Base-by-base conservation (phyloP, 306 rosid species). In the Canavalia gladiata region DNA sequence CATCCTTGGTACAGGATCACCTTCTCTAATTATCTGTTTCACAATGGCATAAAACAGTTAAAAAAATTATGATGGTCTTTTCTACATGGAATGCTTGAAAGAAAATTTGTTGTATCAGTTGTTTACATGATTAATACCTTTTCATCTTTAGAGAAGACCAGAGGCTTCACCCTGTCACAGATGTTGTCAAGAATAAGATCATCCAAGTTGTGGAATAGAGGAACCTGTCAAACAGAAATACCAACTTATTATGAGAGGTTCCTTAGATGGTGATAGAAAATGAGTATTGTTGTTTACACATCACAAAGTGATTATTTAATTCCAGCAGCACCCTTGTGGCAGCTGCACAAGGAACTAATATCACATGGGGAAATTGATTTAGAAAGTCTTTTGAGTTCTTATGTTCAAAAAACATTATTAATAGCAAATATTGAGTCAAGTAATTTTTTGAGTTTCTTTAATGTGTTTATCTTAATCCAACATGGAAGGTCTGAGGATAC, bases 101-200 rank as follows among this genome's bases (percentile, higher is more conserved):
- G 50, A 46, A 76, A 34, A 42, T 55, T 6, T 43, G 35, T 33
- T 41, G 4, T 54, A 49, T 52, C 42, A 62, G 57, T 45, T 72
- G 76, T 11, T 34, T 65, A 35, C 62, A 59, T 67, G 52, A 35
- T 68, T 28, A 42, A 12, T 5, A 95, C 99, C 99, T 95, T 95
- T 85, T 95, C 99, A 10, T 95, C 97, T 84, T 87, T 93, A 30
- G 97, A 90, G 90, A 91, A 93, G 63, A 95, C 94, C 4, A 95
- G 81, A 7, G 97, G 99, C 81, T 76, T 90, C 75, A 95, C 97
- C 75, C 97, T 82, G 12, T 95, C 99, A 10, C 99, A 95, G 1
- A 95, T 95, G 88, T 95, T 95, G 92, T 95, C 99, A 57, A 91
- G 98, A 86, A 95, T 93, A 75, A 95, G 98, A 35, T 88, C 93